phyloP scores from a whole-genome alignment of 1,284 basidiomycete genomes.

The Malassezia obtusa region DNA sequence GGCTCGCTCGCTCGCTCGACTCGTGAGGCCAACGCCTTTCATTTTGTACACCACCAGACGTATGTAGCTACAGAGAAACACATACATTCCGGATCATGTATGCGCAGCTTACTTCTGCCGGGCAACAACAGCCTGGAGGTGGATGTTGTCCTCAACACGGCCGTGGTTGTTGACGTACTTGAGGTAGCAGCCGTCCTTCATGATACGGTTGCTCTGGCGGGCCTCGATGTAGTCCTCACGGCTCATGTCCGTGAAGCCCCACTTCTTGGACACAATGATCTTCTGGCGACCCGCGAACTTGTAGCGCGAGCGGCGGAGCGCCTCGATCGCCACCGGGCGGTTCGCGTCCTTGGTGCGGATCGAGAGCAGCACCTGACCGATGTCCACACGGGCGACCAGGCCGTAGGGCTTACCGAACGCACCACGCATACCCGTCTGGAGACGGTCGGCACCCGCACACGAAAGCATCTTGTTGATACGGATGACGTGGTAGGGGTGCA shows the following conservation, averaged over 20 bases:
- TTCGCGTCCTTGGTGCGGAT: conserved; percentile 86
- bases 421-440: conserved; percentile 97
- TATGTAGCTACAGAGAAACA: neutral
- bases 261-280: conserved; percentile 68
- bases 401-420: conserved; percentile 99
- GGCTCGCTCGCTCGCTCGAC: neutral
- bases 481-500: conserved; percentile 96
- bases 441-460: conserved; percentile 93
- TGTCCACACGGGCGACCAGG: conserved; percentile 85
- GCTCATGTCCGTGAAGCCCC: conserved; percentile 88
- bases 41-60: conserved; percentile 2
- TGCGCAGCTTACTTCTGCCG: conserved; percentile 36
- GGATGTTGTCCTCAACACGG: conserved; percentile 41
- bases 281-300: conserved; percentile 99
- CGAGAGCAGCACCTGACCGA: conserved; percentile 92
- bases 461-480: conserved; percentile 99
- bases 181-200: conserved; percentile 46
- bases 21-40: neutral
- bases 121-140: conserved; percentile 42
- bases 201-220: conserved; percentile 60
- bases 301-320: conserved; percentile 75
- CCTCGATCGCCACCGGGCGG: conserved; percentile 83
- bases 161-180: conserved; percentile 48
- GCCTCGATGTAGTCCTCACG: conserved; percentile 79
- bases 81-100: neutral